phyloP scores from a whole-genome alignment of 75 land plant genomes.

The Pinus albicaulis region DNA sequence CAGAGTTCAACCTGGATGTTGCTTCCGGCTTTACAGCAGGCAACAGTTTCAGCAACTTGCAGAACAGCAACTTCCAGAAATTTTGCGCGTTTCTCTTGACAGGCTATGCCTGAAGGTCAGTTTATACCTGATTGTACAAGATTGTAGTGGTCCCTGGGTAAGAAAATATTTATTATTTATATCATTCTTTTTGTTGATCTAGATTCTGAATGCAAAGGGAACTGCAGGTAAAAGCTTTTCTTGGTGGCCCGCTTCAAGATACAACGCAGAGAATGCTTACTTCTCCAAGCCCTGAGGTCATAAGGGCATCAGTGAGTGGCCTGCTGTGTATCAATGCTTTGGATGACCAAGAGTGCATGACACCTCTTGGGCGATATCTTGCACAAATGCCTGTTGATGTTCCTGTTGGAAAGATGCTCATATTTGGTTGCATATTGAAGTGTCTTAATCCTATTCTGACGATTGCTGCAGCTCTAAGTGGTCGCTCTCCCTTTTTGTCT shows the following conservation, averaged over 20 bases:
- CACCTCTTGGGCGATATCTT: slow-evolving; percentile 38
- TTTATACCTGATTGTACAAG: slow-evolving; percentile 7
- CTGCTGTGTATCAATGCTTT: slow-evolving; percentile 10
- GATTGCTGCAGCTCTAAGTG: slow-evolving; percentile 35
- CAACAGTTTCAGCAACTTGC: slow-evolving; percentile 33
- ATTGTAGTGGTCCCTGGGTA: slow-evolving; percentile 16
- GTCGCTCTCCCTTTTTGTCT: slow-evolving; percentile 29
- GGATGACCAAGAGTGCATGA: slow-evolving; percentile 26
- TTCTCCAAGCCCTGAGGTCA: slow-evolving; percentile 25
- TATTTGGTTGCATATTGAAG: slow-evolving; percentile 37
- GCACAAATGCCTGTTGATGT: slow-evolving; percentile 45
- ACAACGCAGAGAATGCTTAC: slow-evolving; percentile 22
- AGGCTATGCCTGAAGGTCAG: slow-evolving; percentile 50
- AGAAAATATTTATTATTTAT: slow-evolving; percentile 7
- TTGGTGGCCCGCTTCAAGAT: slow-evolving; percentile 16
- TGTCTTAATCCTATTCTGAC: slow-evolving; percentile 46
- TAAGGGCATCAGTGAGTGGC: slow-evolving; percentile 19
- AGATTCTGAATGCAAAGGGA: neutral
- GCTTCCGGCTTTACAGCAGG: slow-evolving; percentile 40
- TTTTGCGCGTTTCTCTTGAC: slow-evolving; percentile 47
- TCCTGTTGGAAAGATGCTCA: slow-evolving; percentile 36
- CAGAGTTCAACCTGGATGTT: slow-evolving; percentile 39
- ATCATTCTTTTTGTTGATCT: slow-evolving; percentile 5
- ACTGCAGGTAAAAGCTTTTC: slow-evolving; percentile 28
- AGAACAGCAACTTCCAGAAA: slow-evolving; percentile 50